Evolutionary conservation across 306 rosid genomes (phyloP), one percentile per base, ranked within the genome.

Genomic region (Casuarina glauca): DNA sequence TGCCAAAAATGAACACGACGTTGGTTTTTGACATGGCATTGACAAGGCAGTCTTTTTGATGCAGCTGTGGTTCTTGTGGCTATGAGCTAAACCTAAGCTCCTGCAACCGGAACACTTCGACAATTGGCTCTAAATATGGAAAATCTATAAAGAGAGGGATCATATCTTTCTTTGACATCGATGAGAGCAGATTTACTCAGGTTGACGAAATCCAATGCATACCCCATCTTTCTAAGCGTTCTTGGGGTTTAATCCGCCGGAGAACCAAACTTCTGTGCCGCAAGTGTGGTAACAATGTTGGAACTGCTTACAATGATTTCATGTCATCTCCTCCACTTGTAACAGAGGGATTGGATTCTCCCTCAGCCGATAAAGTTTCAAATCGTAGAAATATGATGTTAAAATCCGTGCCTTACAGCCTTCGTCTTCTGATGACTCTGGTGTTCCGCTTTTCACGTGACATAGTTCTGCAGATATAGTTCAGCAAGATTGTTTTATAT

Each of bases 1-100:
- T 10, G 74, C 57, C 48, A 32, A 66, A 16, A 48, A 20, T 11
- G 20, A 20, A 48, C 11, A 26, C 36, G 41, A 46, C 17, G 35
- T 3, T 67, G 43, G 41, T 49, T 49, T 13, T 70, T 48, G 50
- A 26, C 57, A 11, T 73, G 39, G 72, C 42, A 60, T 42, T 77
- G 63, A 68, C 68, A 13, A 48, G 54, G 17, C 35, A 8, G 35
- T 61, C 55, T 78, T 53, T 48, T 77, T 76, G 32, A 50, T 88
- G 75, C 94, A 94, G 98, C 73, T 94, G 98, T 77, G 98, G 98
- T 3, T 60, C 76, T 26, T 95, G 98, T 75, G 97, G 97, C 4
- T 95, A 92, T 62, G 97, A 88, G 69, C 89, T 95, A 17, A 92
- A 95, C 81, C 89, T 95, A 64, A 87, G 90, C 42, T 95, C 98